phyloP scores from a whole-genome alignment of 2,329 filamentous ascomycete species.

The Fusarium sarcochroum region DNA sequence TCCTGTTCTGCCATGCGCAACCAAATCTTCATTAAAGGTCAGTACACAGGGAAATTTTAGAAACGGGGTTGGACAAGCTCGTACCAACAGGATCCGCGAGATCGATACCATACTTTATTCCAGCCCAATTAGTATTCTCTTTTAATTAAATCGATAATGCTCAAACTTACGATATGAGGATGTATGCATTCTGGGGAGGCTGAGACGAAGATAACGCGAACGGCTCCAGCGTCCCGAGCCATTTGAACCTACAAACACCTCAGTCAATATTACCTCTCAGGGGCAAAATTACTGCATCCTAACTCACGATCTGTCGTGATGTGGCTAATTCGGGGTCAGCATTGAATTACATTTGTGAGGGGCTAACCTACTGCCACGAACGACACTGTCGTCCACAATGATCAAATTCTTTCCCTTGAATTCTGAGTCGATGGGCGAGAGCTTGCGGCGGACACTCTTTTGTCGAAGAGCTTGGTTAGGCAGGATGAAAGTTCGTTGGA shows the following conservation, averaged over 20 bases:
- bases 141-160: too few species aligned
- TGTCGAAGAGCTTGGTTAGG: slow-evolving; percentile 83
- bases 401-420: slow-evolving; percentile 86
- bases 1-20: slow-evolving; percentile 58
- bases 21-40: slow-evolving; percentile 52
- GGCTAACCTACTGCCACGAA: slow-evolving; percentile 69
- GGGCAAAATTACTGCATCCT: neutral
- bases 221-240: slow-evolving; percentile 86
- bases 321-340: slow-evolving; percentile 53
- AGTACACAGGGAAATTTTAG: neutral
- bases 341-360: neutral
- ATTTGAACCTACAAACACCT: slow-evolving; percentile 63
- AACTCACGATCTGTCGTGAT: slow-evolving; percentile 76
- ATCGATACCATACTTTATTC: slow-evolving; percentile 61
- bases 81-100: slow-evolving; percentile 58
- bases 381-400: slow-evolving; percentile 91
- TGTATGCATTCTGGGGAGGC: slow-evolving; percentile 87
- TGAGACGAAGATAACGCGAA: slow-evolving; percentile 85
- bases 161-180: slow-evolving; percentile 82
- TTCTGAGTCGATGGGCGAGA: slow-evolving; percentile 88
- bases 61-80: neutral
- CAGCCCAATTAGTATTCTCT: slow-evolving; percentile 8
- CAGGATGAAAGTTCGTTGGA: slow-evolving; percentile 85
- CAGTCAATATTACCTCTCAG: slow-evolving; percentile 32
- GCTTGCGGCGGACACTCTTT: slow-evolving; percentile 89